A percentile compares a stretch with the other conserved stretches of the same genome.
These are phyloP conservation scores for Colletotrichum paranaense DNA, from an alignment of 2,329 filamentous ascomycete genomes.

Conservation along the genomic window DNA sequence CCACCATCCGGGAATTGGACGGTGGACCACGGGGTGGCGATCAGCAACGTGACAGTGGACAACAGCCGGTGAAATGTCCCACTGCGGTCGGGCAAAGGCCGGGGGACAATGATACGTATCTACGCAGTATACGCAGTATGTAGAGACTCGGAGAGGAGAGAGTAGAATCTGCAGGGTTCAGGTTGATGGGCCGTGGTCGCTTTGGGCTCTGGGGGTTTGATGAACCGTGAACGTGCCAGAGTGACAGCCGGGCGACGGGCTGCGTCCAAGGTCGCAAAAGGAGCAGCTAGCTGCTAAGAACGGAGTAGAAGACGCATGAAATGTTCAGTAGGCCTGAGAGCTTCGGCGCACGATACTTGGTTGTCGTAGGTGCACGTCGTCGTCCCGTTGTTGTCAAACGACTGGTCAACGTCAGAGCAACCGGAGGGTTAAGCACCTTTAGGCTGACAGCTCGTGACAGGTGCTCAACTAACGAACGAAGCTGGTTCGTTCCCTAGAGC, in stretches of 20 bases:
- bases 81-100: slow-evolving; percentile 30
- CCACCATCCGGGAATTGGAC: slow-evolving; percentile 16
- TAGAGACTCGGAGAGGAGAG: neutral
- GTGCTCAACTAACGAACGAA: slow-evolving; percentile 11
- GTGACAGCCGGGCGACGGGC: slow-evolving; percentile 27
- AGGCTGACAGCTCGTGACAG: slow-evolving; percentile 17
- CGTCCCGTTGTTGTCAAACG: slow-evolving; percentile 21
- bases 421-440: slow-evolving; percentile 7
- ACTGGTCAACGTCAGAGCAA: slow-evolving; percentile 27
- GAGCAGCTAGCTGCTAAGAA: neutral
- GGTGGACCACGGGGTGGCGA: slow-evolving; percentile 34
- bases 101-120: slow-evolving; percentile 4
- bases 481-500: slow-evolving; percentile 17
- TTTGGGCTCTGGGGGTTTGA: slow-evolving; percentile 3
- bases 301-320: neutral
- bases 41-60: slow-evolving; percentile 27
- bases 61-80: slow-evolving; percentile 22
- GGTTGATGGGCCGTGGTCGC: slow-evolving; percentile 6
- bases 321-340: neutral
- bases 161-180: slow-evolving; percentile 12
- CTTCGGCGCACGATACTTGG: slow-evolving; percentile 16
- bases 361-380: slow-evolving; percentile 8
- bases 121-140: neutral
- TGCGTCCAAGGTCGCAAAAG: slow-evolving; percentile 25
- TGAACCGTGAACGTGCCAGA: slow-evolving; percentile 17